These are phyloP conservation scores for Elaeis oleifera DNA, from an alignment of 202 grass and related monocot genomes.

Conservation along the genomic window DNA sequence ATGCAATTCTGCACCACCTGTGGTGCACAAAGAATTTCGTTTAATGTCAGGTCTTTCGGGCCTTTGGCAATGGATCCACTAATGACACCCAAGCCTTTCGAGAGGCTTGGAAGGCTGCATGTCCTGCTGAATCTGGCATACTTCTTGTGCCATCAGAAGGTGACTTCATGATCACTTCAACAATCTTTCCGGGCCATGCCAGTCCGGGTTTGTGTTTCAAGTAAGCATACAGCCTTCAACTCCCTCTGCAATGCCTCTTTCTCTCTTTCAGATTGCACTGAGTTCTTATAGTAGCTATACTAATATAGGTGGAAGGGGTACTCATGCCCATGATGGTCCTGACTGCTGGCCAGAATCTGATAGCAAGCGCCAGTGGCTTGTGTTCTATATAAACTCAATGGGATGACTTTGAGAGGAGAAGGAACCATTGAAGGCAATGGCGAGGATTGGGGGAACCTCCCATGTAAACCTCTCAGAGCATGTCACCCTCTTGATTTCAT, in stretches of 20 bases:
- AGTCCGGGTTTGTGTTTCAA: conserved; percentile 36
- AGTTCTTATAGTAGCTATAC: no score
- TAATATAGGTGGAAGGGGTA: conserved; percentile 50
- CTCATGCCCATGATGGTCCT: conserved; percentile 67
- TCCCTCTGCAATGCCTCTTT: neutral
- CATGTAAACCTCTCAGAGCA: conserved; percentile 81
- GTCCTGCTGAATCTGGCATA: conserved; percentile 15
- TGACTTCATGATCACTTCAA: conserved; percentile 61
- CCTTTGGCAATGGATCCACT: conserved; percentile 36
- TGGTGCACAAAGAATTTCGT: neutral
- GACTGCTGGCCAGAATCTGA: conserved; percentile 47
- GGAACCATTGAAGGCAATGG: conserved; percentile 82
- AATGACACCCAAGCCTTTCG: conserved; percentile 57
- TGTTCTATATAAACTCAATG: conserved; percentile 49
- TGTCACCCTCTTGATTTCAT: no score
- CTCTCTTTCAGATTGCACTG: neutral
- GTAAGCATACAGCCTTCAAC: conserved; percentile 20
- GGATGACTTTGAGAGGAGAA: conserved; percentile 45
- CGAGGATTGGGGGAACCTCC: conserved; percentile 74
- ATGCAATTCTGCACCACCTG: no score
- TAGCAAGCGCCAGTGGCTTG: conserved; percentile 52
- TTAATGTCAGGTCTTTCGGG: conserved; percentile 59
- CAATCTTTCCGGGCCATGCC: conserved; percentile 65
- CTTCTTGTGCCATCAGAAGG: conserved; percentile 62
- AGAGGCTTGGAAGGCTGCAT: conserved; percentile 66